Evolutionary conservation across 192 early-diverging fungal species (phyloP), one percentile per base, ranked within the genome.

Genomic region (Backusella psychrophila): DNA sequence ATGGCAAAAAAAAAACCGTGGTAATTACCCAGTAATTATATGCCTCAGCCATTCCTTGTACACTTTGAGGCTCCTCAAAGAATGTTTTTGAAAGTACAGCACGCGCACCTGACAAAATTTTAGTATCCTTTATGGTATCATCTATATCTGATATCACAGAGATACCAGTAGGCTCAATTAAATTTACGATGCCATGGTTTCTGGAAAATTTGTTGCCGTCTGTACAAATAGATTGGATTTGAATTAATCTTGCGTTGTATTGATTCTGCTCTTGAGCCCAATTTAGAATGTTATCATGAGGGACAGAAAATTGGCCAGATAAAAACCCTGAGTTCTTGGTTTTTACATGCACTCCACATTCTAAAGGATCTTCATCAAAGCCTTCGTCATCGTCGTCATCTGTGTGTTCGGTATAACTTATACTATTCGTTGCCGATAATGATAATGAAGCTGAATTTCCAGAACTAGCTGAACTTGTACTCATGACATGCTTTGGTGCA

Each of bases 91-190:
- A 77, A 33, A 93, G 73, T 14, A 91, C 89, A 12, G 89, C 87
- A 52, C 87, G 84, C 35, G 90, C 87, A n/a, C 94, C 94, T 19
- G 82, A 81, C 11, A 88, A 78, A 36, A 97, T 87, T 29, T 91
- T 86, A 0, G 95, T 94, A 11, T 93, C 87, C 77, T 96, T 96
- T 81, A 97, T 97, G 9, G 96, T 97, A 80, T 97, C 96, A 80
- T 97, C 96, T 71, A 97, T 92, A 74, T 93, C 92, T 2, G 92
- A 93, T 36, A 96, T 92, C 12, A 96, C 79, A 0, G 94, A 95
- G 9, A 94, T 78, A 14, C 96, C 95, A 6, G 71, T 76, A 1
- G 88, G 89, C 19, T 91, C 88, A 69, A 95, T 84, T 35, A 95
- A 75, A 70, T 89, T 86, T 74, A 77, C 88, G 53, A 80, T 79